Base-by-base conservation (phyloP, 306 rosid genomes). In the Benincasa hispida region DNA sequence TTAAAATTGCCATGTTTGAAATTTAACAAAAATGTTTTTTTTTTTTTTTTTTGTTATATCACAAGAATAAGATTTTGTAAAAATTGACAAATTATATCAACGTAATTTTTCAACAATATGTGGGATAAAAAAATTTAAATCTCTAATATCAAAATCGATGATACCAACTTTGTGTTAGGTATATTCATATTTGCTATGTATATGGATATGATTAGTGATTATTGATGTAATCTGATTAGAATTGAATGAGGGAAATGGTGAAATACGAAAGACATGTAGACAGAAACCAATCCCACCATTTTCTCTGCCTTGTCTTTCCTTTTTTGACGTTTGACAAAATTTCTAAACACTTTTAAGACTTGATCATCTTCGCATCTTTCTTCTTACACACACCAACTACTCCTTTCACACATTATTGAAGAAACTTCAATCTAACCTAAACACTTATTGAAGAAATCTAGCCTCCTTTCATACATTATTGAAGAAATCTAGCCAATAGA, bases 251-350 rank as follows among this genome's bases (percentile, higher is more conserved):
- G 55, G 30, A 45, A 42, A 15, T 27, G 58, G 76, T 39, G 53
- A 66, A n/a, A 11, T 47, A 27, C 37, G 59, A 42, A 35, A 72
- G 25, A 72, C 59, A 47, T 48, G 59, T 25, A 27, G 76, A 72
- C 76, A 72, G 48, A 85, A 83, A 72, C 89, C 47, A 76, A 80
- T 81, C 77, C 80, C 82, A 76, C 34, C 72, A 35, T 56, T 50
- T 58, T 50, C 79, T 80, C 82, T 74, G 76, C 59, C 76, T 72
- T 72, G 76, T 72, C 76, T 72, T 72, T n/a, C 10, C 56, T 48
- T 48, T 17, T 14, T 72, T 72, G 39, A 72, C 54, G 59, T 72
- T 72, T 72, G 76, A 70, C 54, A 72, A 47, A 50, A 72, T 37
- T 72, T 72, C 76, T 45, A 47, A 72, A 27, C 59, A 72, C 59